Evolutionary conservation across 441 rosid species (phyloP).

Genomic region (Melastoma candidum): DNA sequence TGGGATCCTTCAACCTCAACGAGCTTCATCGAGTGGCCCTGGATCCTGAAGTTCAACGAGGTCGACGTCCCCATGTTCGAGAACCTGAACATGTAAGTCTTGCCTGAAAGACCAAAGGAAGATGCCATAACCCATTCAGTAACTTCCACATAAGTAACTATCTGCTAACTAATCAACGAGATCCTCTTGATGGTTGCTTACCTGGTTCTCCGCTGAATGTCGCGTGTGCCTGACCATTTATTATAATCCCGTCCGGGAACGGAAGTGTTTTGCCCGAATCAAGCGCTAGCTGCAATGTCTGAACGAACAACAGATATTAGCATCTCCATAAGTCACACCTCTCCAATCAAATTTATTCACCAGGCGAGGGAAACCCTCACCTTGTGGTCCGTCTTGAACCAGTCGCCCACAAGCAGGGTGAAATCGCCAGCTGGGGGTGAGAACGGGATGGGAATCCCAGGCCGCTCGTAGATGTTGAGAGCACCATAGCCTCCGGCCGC

Average conservation of each 20-base stretch:
- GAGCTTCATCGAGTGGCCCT: conserved; percentile 56
- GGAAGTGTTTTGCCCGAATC: conserved; percentile 2
- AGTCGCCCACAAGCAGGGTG: conserved; percentile 7
- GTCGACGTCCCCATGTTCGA: conserved; percentile 61
- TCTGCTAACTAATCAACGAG: too few relatives aligned
- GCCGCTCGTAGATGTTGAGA: conserved; percentile 1
- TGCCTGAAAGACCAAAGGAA: conserved; percentile 22
- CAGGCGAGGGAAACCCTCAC: not conserved
- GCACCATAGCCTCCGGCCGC: conserved; percentile 7
- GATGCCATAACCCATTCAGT: not conserved
- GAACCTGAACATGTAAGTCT: conserved; percentile 50
- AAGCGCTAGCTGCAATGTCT: not conserved
- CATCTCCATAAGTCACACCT: not conserved
- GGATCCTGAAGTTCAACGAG: conserved; percentile 75
- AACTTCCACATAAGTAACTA: too few relatives aligned
- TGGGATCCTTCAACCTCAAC: conserved; percentile 82
- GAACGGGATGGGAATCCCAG: not conserved
- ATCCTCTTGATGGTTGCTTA: not conserved
- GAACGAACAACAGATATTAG: not conserved
- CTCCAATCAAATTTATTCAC: not conserved
- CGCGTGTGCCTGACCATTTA: not conserved
- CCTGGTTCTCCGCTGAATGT: too few relatives aligned
- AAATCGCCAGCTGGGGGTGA: conserved; percentile 2
- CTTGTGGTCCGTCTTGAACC: conserved; percentile 7
- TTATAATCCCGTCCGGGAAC: not conserved